Conservation (phyloP, 2,329 filamentous ascomycete genomes). For the Colletotrichum ledebouriae region DNA sequence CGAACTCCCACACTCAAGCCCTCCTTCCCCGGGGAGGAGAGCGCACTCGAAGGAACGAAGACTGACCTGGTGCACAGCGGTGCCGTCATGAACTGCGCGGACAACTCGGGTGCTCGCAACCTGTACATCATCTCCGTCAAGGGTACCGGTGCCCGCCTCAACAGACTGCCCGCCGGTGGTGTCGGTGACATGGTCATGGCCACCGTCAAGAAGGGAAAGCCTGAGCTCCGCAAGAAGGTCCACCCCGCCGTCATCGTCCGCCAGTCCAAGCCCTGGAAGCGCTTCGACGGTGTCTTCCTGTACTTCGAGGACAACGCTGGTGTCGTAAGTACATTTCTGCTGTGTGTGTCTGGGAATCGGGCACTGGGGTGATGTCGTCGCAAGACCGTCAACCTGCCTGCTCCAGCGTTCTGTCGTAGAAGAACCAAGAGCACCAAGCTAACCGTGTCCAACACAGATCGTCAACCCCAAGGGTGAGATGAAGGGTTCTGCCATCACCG, state of each 20-base stretch:
- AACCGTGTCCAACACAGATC: slow-evolving; percentile 71
- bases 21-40: slow-evolving; percentile 11
- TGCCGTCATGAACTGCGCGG: slow-evolving; percentile 99
- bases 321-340: slow-evolving; percentile 77
- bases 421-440: slow-evolving; percentile 46
- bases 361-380: neutral
- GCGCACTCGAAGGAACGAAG: slow-evolving; percentile 17
- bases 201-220: slow-evolving; percentile 99
- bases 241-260: slow-evolving; percentile 99
- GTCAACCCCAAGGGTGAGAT: slow-evolving; percentile 99
- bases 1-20: slow-evolving; percentile 58
- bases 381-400: no score
- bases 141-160: slow-evolving; percentile 96
- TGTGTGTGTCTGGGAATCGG: neutral
- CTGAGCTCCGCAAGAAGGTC: slow-evolving; percentile 99
- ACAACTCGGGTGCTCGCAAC: slow-evolving; percentile 99
- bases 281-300: slow-evolving; percentile 97
- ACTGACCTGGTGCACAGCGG: slow-evolving; percentile 70
- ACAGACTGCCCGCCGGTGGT: slow-evolving; percentile 96
- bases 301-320: slow-evolving; percentile 99
- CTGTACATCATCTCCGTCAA: slow-evolving; percentile 99
- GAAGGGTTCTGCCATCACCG: slow-evolving; percentile 99
- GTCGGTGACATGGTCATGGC: slow-evolving; percentile 99
- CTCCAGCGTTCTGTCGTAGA: neutral
- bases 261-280: slow-evolving; percentile 99